Percentiles rank a stretch among this genome's conserved stretches.
phyloP scores from a whole-genome alignment of 768 basidiomycete species.

The Lactarius hatsudake region DNA sequence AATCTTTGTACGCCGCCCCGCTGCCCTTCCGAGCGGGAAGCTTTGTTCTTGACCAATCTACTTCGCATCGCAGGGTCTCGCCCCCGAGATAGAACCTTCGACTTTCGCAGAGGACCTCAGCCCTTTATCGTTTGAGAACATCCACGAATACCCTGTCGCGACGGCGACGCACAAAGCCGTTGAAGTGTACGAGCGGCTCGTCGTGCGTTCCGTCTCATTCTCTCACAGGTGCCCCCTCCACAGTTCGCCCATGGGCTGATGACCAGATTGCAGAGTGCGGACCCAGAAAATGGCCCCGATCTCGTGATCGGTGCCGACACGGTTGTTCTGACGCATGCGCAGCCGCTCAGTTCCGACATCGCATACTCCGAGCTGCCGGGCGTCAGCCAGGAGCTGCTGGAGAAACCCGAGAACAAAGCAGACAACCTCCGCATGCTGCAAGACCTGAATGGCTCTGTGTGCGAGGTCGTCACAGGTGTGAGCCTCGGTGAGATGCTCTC shows the following conservation, averaged over 20 bases:
- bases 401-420: constrained; percentile 77
- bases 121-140: constrained; percentile 61
- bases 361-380: constrained; percentile 54
- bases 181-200: constrained; percentile 85
- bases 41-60: not conserved
- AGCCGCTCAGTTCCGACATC: constrained; percentile 54
- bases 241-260: not conserved
- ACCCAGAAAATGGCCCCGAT: constrained; percentile 71
- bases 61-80: constrained; percentile 47
- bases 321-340: constrained; percentile 80
- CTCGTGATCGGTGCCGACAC: constrained; percentile 91
- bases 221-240: not conserved
- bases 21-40: not conserved
- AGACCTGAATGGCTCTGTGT: constrained; percentile 80
- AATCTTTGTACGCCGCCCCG: constrained; percentile 56
- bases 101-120: constrained; percentile 79
- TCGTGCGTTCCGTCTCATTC: constrained; percentile 41
- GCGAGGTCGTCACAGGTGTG: constrained; percentile 92
- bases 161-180: constrained; percentile 79
- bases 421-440: constrained; percentile 88
- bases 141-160: constrained; percentile 71
- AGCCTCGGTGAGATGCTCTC: constrained; percentile 56
- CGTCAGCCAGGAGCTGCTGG: constrained; percentile 70
- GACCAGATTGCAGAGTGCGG: constrained; percentile 38
- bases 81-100: constrained; percentile 70